Evolutionary conservation across 2,329 filamentous ascomycete species (phyloP).

Genomic region (Ascochyta rabiei): DNA sequence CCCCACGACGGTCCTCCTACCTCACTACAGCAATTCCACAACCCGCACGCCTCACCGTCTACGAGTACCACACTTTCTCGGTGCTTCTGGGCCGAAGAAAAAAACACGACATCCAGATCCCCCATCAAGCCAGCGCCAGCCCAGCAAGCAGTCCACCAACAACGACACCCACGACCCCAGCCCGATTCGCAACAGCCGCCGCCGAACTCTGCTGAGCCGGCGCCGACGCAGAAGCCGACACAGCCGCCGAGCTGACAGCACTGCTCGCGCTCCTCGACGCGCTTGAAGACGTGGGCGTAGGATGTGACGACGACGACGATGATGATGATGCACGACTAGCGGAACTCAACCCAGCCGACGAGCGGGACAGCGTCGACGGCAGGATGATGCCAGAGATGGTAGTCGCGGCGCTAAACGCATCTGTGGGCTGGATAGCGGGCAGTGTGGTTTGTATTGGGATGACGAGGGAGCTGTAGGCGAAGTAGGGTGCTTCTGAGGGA

Average conservation of each 20-base stretch:
- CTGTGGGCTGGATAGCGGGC: constrained; percentile 9
- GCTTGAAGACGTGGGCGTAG: constrained; percentile 12
- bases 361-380: constrained; percentile 4
- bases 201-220: constrained; percentile 23
- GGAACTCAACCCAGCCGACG: background rate
- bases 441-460: constrained; percentile 21
- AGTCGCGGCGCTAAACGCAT: constrained; percentile 13
- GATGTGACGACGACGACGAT: constrained; percentile 2
- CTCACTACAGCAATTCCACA: no score
- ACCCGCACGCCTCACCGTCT: background rate
- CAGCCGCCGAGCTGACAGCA: constrained; percentile 5
- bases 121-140: constrained; percentile 20
- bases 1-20: no score
- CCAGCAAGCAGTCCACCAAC: constrained; percentile 31
- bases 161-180: constrained; percentile 24
- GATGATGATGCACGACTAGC: constrained; percentile 4
- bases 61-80: background rate
- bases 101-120: background rate
- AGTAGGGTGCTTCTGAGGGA: constrained; percentile 26
- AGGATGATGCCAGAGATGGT: constrained; percentile 9
- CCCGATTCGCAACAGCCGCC: constrained; percentile 24
- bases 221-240: constrained; percentile 18
- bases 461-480: constrained; percentile 24
- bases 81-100: background rate
- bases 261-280: constrained; percentile 10